These are phyloP conservation scores for Agastache rugosa DNA, from an alignment of 257 asterid species.

Conservation along the genomic window DNA sequence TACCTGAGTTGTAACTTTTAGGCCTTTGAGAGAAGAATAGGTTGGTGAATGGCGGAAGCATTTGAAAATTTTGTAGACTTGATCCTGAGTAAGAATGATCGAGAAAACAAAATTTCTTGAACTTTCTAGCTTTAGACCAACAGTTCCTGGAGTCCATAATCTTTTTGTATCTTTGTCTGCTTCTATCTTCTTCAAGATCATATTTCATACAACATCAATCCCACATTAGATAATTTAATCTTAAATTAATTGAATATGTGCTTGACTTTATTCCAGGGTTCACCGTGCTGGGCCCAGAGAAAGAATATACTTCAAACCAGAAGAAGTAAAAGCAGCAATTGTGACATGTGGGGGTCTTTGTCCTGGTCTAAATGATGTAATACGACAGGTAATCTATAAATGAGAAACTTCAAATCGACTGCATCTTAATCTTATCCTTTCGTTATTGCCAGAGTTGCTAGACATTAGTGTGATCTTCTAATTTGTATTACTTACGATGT, in stretches of 20 bases:
- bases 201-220: not conserved
- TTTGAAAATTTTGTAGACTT: not conserved
- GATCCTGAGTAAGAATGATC: slow-evolving; percentile 19
- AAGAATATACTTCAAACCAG: slow-evolving; percentile 83
- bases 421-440: slow-evolving; percentile 25
- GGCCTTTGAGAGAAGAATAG: too few species aligned
- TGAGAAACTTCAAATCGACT: not conserved
- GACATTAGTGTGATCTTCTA: not conserved
- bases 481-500: not conserved
- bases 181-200: slow-evolving; percentile 12
- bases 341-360: slow-evolving; percentile 98
- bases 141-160: not conserved
- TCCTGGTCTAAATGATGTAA: slow-evolving; percentile 96
- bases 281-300: slow-evolving; percentile 95
- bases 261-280: slow-evolving; percentile 60
- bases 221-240: not conserved
- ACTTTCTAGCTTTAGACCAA: not conserved
- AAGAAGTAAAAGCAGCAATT: slow-evolving; percentile 90
- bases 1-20: too few species aligned
- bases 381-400: slow-evolving; percentile 67
- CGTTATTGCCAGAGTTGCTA: not conserved
- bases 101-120: slow-evolving; percentile 5
- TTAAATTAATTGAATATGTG: slow-evolving; percentile 1
- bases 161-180: slow-evolving; percentile 7
- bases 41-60: slow-evolving; percentile 18